Base-by-base conservation (phyloP, 805 yeast species). In the Saccharomyces mikatae region DNA sequence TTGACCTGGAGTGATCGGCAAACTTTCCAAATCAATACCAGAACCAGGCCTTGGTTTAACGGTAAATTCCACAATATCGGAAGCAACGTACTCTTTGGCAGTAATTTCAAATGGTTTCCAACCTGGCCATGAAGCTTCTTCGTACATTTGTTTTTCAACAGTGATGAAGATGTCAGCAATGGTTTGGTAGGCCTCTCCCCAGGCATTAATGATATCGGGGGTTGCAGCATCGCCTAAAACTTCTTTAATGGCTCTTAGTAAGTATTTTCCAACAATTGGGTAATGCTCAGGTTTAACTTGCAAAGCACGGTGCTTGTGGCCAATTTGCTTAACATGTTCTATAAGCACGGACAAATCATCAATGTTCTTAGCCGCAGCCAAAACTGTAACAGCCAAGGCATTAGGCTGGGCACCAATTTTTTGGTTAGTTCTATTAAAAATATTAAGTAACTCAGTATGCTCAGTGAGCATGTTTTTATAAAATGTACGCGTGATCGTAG, bases 241-340 rank as follows among this genome's bases (percentile, higher is more conserved):
- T 53, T 77, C 76, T 46, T 68, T 65, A 67, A 86, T 75, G 13
- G 89, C 80, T 28, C 71, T 70, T 31, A 85, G 64, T n/a, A 86
- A 68, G 56, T 77, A 75, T 30, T 67, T 64, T 29, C 89, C 91
- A 31, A 85, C 89, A 58, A 81, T 74, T 24, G 82, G 80, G 61
- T 85, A 85, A 55, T 84, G 89, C 54, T 81, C 86, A 3, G 89
- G 80, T 57, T 70, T 65, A 47, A 85, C 76, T 62, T 80, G 80
- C 57, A 86, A 71, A 47, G 87, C 86, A 55, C 80, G 82, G 60
- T 86, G 91, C 67, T 84, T 86, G 58, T 75, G 76, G 48, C 79
- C 85, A 60, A 85, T 82, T 56, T 79, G 81, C 50, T 76, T 71
- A 9, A 86, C 87, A 56, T 80, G 79, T 1, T 71, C 78, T 11